These are phyloP conservation scores for Dalbergia cultrata DNA, from an alignment of 306 rosid species.

Conservation along the genomic window DNA sequence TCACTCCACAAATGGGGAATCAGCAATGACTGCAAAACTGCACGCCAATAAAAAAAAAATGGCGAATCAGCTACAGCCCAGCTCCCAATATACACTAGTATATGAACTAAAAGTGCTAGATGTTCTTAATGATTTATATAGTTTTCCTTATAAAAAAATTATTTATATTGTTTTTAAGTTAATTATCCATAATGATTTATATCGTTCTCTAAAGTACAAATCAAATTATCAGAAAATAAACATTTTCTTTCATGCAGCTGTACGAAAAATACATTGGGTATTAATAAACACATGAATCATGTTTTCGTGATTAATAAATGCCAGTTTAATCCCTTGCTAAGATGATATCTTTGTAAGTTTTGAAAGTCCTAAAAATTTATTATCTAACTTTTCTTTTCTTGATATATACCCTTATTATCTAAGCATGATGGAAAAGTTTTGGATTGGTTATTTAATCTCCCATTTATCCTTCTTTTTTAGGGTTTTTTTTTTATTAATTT, in stretches of 20 bases:
- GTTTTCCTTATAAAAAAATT: too few species aligned
- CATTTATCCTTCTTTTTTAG: too few species aligned
- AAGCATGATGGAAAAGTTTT: not conserved
- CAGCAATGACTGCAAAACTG: too few species aligned
- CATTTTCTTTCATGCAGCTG: too few species aligned
- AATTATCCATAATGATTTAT: not conserved
- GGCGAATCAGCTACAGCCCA: slow-evolving; percentile 4
- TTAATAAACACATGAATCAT: not conserved
- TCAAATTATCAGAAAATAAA: not conserved
- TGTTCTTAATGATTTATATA: too few species aligned
- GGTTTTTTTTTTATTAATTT: too few species aligned
- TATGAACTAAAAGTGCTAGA: too few species aligned
- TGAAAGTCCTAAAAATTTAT: not conserved
- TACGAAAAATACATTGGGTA: not conserved
- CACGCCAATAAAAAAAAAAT: too few species aligned
- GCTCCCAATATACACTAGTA: not conserved
- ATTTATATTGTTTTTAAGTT: not conserved
- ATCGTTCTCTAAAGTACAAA: not conserved
- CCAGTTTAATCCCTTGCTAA: not conserved
- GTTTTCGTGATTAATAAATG: not conserved
- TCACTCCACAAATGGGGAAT: not conserved
- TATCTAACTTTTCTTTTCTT: not conserved
- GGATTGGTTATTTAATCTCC: not conserved
- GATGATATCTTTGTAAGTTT: too few species aligned
- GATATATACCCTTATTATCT: too few species aligned